Evolutionary conservation across 2,329 filamentous ascomycete genomes (phyloP), one percentile per base, ranked within the genome.

Genomic region (Alternaria infectoria): DNA sequence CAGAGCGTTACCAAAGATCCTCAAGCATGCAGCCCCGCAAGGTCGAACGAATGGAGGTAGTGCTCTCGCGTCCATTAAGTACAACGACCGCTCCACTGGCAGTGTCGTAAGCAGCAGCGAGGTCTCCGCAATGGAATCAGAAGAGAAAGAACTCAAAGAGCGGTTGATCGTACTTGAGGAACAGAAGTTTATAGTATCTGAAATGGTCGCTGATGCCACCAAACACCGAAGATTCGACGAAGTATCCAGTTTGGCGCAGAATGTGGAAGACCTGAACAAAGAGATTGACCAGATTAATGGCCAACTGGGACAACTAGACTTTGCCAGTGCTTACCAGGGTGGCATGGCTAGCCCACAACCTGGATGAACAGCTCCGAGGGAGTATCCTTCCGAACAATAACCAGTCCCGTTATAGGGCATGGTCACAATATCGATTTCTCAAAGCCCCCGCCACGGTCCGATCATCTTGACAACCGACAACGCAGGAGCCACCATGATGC

Each of bases 141-240:
- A 97, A 76, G 93, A 97, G 78, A 95, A 93, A 76, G 88, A 92
- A 19, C 82, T 96, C 2, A 87, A 91, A 15, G 93, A 97, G 73
- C 85, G 89, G 5, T 82, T 97, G 12, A 91, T 96, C 28, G 90
- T 97, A 7, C 85, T 97, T 1, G 93, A 97, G 78, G 94, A 97
- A 80, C 94, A 97, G 78, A 91, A 90, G 67, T 97, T 96, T 80
- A 89, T 97, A 81, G 93, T 97, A 0, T 88, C 90, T 40, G 89
- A 92, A 70, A 97, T 97, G 93, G 88, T 97, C 47, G 88, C 87
- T 8, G 88, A 90, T 64, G 93, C 93, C 0, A 90, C 90, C 51
- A 90, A 89, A 45, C 88, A 91, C 11, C 85, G 92, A 26, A 89
- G 92, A 62, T 96, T 97, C 69, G 94, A 97, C 73, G 94, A 97